These are phyloP conservation scores for Podila clonocystis DNA, from an alignment of 192 early-diverging fungal species.

Conservation along the genomic window DNA sequence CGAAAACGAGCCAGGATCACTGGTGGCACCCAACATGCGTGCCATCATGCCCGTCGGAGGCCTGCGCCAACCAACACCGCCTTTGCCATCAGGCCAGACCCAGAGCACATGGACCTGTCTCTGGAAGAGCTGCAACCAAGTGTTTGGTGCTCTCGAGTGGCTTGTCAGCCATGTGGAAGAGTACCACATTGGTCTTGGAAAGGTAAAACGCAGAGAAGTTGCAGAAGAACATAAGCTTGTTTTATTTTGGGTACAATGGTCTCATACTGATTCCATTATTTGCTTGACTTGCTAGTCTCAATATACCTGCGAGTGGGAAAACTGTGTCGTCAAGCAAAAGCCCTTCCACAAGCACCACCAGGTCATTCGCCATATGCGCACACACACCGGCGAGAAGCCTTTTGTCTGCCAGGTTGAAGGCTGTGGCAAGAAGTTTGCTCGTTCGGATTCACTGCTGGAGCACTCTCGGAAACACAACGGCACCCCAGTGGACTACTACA, in stretches of 20 bases:
- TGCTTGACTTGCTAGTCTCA: conserved; percentile 38
- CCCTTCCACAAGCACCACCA: conserved; percentile 80
- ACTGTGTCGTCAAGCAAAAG: conserved; percentile 62
- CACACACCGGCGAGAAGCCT: conserved; percentile 82
- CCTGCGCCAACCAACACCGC: conserved; percentile 18
- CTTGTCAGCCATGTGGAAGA: conserved; percentile 65
- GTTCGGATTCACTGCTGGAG: conserved; percentile 77
- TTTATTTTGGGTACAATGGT: background rate
- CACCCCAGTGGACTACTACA: conserved; percentile 45
- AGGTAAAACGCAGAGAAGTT: conserved; percentile 50
- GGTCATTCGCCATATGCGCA: conserved; percentile 77
- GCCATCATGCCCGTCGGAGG: conserved; percentile 10
- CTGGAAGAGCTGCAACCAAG: conserved; percentile 62
- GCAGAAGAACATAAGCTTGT: background rate
- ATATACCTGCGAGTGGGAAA: conserved; percentile 63
- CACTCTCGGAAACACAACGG: conserved; percentile 67
- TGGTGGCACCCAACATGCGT: conserved; percentile 23
- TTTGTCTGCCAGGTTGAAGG: conserved; percentile 71
- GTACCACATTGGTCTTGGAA: conserved; percentile 67
- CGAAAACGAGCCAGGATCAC: conserved; percentile 13
- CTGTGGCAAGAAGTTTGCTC: conserved; percentile 79
- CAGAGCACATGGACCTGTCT: conserved; percentile 54
- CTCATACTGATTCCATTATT: background rate
- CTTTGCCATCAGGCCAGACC: conserved; percentile 5
- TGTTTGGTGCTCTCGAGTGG: conserved; percentile 53